These are phyloP conservation scores for Cercophora scortea DNA, from an alignment of 495 filamentous ascomycete genomes.

Conservation along the genomic window DNA sequence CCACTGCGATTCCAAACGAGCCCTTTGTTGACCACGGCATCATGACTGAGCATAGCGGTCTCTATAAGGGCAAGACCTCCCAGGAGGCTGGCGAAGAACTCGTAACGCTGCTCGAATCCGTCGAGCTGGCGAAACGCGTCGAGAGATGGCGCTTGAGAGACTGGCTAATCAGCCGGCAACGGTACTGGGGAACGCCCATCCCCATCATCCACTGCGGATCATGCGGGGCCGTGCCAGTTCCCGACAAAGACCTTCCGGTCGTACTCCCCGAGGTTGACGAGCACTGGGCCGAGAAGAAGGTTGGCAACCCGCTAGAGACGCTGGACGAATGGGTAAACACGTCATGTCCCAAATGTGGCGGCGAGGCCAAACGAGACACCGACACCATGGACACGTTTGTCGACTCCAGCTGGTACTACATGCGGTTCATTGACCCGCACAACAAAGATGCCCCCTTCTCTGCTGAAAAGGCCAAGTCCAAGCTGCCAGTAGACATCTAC, in stretches of 20 bases:
- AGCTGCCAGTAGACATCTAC: constrained; percentile 74
- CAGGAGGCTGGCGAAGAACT: constrained; percentile 55
- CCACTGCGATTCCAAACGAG: constrained; percentile 27
- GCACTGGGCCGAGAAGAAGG: constrained; percentile 59
- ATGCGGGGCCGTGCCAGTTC: constrained; percentile 76
- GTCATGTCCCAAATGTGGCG: constrained; percentile 63
- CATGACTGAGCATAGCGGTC: constrained; percentile 56
- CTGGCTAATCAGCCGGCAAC: constrained; percentile 81
- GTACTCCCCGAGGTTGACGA: constrained; percentile 60
- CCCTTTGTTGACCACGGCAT: constrained; percentile 55
- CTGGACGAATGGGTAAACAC: constrained; percentile 68
- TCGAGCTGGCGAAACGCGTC: constrained; percentile 45
- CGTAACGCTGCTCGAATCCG: constrained; percentile 47
- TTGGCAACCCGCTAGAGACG: constrained; percentile 69
- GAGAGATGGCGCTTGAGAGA: constrained; percentile 74
- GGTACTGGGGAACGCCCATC: constrained; percentile 88
- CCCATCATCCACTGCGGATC: constrained; percentile 75
- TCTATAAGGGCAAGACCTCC: constrained; percentile 52
- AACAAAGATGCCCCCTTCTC: constrained; percentile 57
- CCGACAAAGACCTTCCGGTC: constrained; percentile 67
- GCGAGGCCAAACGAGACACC: constrained; percentile 69
- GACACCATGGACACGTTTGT: constrained; percentile 97
- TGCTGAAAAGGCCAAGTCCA: constrained; percentile 40
- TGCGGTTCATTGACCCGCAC: constrained; percentile 65
- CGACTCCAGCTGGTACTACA: constrained; percentile 87